Evolutionary conservation across 768 basidiomycete genomes (phyloP), one percentile per base, ranked within the genome.

Genomic region (Coprinellus aureogranulatus): DNA sequence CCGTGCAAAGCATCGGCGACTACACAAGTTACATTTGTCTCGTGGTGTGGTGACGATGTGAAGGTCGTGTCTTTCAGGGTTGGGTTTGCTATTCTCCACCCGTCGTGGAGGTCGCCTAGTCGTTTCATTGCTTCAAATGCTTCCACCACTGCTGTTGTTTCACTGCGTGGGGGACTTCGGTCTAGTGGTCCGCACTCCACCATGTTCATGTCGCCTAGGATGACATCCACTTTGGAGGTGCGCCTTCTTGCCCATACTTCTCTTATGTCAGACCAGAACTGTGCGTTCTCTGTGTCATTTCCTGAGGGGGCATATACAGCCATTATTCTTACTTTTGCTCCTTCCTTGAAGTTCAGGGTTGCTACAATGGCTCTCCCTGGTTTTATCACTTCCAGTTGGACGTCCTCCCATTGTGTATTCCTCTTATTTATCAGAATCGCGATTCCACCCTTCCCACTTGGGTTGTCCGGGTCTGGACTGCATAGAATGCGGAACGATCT

Each of bases 201-300:
- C 2, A 80, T 37, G 59, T 82, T 81, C 41, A 74, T 74, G 57
- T 82, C 77, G 0, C 78, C 77, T 0, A 72, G 30, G 47, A 82
- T 57, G 0, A 77, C 12, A 28, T 79, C 70, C 3, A 69, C 72
- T 45, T 52, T 61, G 18, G 47, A 28, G 6, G 54, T 53, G 1
- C 52, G 22, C 27, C 50, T 50, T 53, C 41, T 46, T 25, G 2
- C 44, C 39, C 52, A 68, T 26, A 23, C 53, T 0, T 50, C 23
- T 12, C 60, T 16, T 4, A 70, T 54, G 3, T 62, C 45, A 20
- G 55, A 37, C 72, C 70, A 77, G 64, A 78, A 75, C 0, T 50
- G 14, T 1, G 52, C 54, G 25, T 77, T 73, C n/a, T 69, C 64
- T 1, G 51, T 37, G 28, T 58, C 50, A 53, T 75, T 76, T 22